These are phyloP conservation scores for Ceratocystiopsis minuta DNA, from an alignment of 2,329 filamentous ascomycete genomes.

Conservation along the genomic window DNA sequence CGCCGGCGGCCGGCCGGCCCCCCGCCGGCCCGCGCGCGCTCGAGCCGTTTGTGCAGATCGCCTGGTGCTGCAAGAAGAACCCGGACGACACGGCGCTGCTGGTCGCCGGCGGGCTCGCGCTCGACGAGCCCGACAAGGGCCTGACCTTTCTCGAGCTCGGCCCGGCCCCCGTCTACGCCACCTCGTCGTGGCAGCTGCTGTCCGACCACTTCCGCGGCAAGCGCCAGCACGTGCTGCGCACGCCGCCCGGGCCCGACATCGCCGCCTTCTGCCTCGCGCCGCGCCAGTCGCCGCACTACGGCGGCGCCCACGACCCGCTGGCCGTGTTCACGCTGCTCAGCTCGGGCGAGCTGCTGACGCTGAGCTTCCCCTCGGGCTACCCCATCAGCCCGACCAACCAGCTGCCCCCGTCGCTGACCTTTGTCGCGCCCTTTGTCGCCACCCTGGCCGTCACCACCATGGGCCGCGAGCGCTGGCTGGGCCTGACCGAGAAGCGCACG, in stretches of 20 bases:
- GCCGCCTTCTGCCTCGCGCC: constrained; percentile 72
- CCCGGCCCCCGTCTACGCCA: constrained; percentile 74
- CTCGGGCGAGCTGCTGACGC: constrained; percentile 73
- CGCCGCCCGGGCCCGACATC: constrained; percentile 60
- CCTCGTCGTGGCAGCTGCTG: constrained; percentile 74
- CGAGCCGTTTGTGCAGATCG: constrained; percentile 59
- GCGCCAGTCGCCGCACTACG: constrained; percentile 66
- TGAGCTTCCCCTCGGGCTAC: constrained; percentile 84
- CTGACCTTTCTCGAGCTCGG: constrained; percentile 84
- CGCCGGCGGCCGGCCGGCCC: constrained; percentile 24
- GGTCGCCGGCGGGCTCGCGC: constrained; percentile 61
- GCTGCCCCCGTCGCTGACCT: constrained; percentile 69
- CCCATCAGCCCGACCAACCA: constrained; percentile 86
- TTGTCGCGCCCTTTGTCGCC: constrained; percentile 79
- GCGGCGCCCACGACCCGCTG: constrained; percentile 76
- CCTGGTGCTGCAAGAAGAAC: constrained; percentile 89
- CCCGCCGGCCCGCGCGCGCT: constrained; percentile 35
- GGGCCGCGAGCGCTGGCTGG: constrained; percentile 68
- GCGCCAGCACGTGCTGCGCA: constrained; percentile 49
- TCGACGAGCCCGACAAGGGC: constrained; percentile 51
- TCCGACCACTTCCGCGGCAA: constrained; percentile 66
- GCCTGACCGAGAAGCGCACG: constrained; percentile 68
- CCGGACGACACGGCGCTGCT: constrained; percentile 83
- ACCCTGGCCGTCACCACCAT: constrained; percentile 54
- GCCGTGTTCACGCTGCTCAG: constrained; percentile 63